A percentile compares a stretch with the other conserved stretches of the same genome.
phyloP scores from a whole-genome alignment of 805 yeast genomes.

The Saccharomyces cerevisiae region DNA sequence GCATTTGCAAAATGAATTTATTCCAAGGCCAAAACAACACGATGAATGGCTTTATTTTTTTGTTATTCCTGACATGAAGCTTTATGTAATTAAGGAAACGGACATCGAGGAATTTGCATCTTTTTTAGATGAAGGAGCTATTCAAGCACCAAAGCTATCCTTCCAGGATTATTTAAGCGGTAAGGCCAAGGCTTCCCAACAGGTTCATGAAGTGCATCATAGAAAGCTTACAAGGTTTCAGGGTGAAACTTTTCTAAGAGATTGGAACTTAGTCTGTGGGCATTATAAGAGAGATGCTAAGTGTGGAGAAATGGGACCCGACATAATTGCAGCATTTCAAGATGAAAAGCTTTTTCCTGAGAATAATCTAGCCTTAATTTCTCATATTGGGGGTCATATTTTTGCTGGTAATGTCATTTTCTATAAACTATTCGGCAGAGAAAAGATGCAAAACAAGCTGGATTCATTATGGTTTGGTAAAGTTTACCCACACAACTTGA shows the following conservation, averaged over 20 bases:
- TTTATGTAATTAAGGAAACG: constrained; percentile 10
- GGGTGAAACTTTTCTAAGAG: constrained; percentile 3
- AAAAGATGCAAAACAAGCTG: constrained; percentile 1
- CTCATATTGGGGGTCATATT: constrained; percentile 81
- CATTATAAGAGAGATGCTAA: constrained; percentile 22
- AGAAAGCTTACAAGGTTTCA: constrained; percentile 3
- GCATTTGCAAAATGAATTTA: constrained; percentile 7
- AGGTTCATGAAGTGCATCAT: neutral
- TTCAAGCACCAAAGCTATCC: neutral
- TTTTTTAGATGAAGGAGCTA: constrained; percentile 12
- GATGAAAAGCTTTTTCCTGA: constrained; percentile 10
- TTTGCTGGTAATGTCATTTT: constrained; percentile 76
- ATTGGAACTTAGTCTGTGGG: constrained; percentile 23
- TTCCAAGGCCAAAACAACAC: constrained; percentile 1
- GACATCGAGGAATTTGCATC: constrained; percentile 13
- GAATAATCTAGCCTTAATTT: constrained; percentile 44
- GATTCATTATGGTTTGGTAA: constrained; percentile 68
- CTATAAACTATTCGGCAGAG: constrained; percentile 25
- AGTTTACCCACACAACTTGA: constrained; percentile 58
- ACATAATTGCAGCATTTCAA: constrained; percentile 9
- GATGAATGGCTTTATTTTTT: constrained; percentile 1
- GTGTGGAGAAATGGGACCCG: constrained; percentile 22
- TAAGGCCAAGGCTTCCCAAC: neutral
- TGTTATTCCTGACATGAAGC: constrained; percentile 20
- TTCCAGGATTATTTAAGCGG: constrained; percentile 1